Evolutionary conservation across 2,329 filamentous ascomycete species (phyloP), one percentile per base, ranked within the genome.

Genomic region (Calonectria pauciramosa): DNA sequence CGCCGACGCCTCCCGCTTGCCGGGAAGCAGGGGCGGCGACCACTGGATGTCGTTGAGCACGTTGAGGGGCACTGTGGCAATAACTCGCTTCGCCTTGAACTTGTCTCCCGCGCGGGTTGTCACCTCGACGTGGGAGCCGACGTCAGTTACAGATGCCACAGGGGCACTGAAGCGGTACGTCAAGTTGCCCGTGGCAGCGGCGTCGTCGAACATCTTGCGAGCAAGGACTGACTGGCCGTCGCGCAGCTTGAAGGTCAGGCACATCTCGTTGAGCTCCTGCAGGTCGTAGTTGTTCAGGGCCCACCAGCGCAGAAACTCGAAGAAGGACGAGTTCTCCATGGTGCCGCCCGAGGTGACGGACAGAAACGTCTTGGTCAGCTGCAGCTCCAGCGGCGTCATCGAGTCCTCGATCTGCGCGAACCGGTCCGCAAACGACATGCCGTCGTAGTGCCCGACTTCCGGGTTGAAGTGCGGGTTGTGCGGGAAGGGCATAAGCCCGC

Each of bases 391-490:
- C 26, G 73, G 69, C 16, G 70, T 72, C 47, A 75, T 34, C 30
- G 26, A 20, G 52, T 75, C 65, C 38, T 67, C 65, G 32, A 72
- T 67, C 51, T 75, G 73, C 13, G 69, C 38, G 59, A 75, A 70
- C 13, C 73, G 70, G 63, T 75, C 73, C 38, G 69, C 70, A 38
- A 72, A 75, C 28, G 73, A 72, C 70, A 75, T 75, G 38, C 7
- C 20, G 51, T 72, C 73, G 41, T 72, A 75, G 26, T 69, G 64
- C n/a, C 34, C 38, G 10, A 67, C 73, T 1, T 70, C 64, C 2
- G 65, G 49, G 63, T 72, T 72, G 65, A 72, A 72, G 73, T 75
- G 73, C 23, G 73, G 73, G 59, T 75, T 67, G 66, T 75, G 73
- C 30, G 73, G 73, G 52, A 72, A 75, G 26, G 70, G 73, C 23